phyloP scores from a whole-genome alignment of 2,329 filamentous ascomycete species.

The Nemania serpens region DNA sequence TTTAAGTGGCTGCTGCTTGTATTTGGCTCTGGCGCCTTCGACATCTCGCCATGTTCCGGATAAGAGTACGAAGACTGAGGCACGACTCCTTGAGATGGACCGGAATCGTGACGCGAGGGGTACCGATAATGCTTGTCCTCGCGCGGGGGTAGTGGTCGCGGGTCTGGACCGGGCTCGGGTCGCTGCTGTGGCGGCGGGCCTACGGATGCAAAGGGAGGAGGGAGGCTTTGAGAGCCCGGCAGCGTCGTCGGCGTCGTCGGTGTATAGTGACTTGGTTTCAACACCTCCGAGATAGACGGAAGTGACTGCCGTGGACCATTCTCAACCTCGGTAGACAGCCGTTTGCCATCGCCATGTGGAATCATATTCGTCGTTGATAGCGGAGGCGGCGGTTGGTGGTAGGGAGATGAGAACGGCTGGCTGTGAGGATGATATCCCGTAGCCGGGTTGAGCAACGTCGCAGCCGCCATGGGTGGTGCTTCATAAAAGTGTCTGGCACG shows the following conservation, averaged over 20 bases:
- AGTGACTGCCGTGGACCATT: constrained; percentile 39
- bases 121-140: constrained; percentile 41
- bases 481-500: constrained; percentile 35
- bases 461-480: constrained; percentile 41
- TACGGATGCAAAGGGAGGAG: constrained; percentile 35
- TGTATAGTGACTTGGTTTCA: constrained; percentile 40
- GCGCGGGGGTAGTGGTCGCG: constrained; percentile 35
- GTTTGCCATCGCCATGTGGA: constrained; percentile 36
- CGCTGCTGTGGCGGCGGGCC: constrained; percentile 34
- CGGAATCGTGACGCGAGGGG: constrained; percentile 36
- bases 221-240: constrained; percentile 35
- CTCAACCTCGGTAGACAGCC: constrained; percentile 37
- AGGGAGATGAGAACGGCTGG: constrained; percentile 34
- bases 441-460: constrained; percentile 42
- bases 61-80: constrained; percentile 37
- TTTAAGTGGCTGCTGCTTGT: constrained; percentile 33
- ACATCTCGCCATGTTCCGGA: constrained; percentile 36
- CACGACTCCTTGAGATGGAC: constrained; percentile 33
- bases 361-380: constrained; percentile 38
- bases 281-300: constrained; percentile 43
- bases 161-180: constrained; percentile 36
- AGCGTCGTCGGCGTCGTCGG: constrained; percentile 38
- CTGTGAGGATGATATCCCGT: constrained; percentile 40
- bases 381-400: constrained; percentile 37
- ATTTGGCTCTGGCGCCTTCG: constrained; percentile 34